Evolutionary conservation across 2,329 filamentous ascomycete genomes (phyloP).

Genomic region (Aspergillus arachidicola): DNA sequence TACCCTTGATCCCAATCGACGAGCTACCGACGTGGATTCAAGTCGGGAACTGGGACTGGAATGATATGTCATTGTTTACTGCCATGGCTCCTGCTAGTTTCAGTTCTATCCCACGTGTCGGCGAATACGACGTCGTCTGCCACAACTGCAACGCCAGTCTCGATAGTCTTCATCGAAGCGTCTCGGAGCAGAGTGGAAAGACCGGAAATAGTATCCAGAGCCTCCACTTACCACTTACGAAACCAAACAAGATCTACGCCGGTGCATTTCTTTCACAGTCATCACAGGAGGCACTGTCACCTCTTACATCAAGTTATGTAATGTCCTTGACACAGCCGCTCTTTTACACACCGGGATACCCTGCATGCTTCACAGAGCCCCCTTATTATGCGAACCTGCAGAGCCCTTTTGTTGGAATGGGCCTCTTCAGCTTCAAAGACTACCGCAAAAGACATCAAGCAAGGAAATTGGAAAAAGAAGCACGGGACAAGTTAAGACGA

Average conservation of each 20-base stretch:
- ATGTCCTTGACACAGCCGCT: neutral
- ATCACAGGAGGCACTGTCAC: neutral
- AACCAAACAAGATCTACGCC: neutral
- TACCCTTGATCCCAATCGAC: slow-evolving; percentile 47
- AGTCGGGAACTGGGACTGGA: slow-evolving; percentile 29
- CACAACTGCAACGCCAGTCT: slow-evolving; percentile 29
- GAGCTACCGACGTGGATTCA: slow-evolving; percentile 44
- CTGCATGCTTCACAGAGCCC: slow-evolving; percentile 15
- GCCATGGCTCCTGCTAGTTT: slow-evolving; percentile 28
- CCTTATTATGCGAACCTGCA: slow-evolving; percentile 22
- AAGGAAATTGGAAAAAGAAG: no score
- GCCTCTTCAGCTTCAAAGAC: slow-evolving; percentile 10
- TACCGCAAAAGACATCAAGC: neutral
- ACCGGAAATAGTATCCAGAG: neutral
- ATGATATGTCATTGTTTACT: slow-evolving; percentile 18
- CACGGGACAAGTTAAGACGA: no score
- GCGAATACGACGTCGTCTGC: slow-evolving; percentile 39
- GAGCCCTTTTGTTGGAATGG: slow-evolving; percentile 26
- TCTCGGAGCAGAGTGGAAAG: slow-evolving; percentile 22
- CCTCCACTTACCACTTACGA: neutral
- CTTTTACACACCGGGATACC: neutral
- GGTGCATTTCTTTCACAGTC: neutral
- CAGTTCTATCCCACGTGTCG: slow-evolving; percentile 27
- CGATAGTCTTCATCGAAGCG: slow-evolving; percentile 27
- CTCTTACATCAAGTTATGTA: neutral